A percentile compares a stretch with the other conserved stretches of the same genome.
Conservation (phyloP, 768 basidiomycete genomes). For the Russula olivacea region DNA sequence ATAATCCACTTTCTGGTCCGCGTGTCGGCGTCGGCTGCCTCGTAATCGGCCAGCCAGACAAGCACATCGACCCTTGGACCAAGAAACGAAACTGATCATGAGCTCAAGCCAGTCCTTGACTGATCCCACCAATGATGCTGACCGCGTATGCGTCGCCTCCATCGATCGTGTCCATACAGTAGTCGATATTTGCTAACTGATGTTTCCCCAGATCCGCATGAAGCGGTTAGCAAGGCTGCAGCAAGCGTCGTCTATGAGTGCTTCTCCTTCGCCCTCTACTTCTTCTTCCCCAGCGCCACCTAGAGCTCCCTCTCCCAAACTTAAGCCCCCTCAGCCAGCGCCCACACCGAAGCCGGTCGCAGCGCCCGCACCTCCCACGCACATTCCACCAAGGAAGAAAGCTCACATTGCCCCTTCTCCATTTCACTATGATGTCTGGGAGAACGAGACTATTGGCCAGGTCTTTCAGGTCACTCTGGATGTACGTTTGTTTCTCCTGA, state of each 20-base stretch:
- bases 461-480: conserved; percentile 77
- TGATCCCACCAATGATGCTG: conserved; percentile 69
- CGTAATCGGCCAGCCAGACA: background rate
- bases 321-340: conserved; percentile 26
- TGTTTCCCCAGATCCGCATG: conserved; percentile 65
- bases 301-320: conserved; percentile 33
- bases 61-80: background rate
- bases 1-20: background rate
- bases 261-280: conserved; percentile 34
- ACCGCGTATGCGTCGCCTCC: conserved; percentile 47
- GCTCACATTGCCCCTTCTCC: conserved; percentile 33
- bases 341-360: conserved; percentile 29
- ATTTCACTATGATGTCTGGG: conserved; percentile 62
- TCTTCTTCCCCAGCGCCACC: conserved; percentile 30
- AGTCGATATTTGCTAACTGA: background rate
- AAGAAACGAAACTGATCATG: conserved; percentile 21
- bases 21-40: background rate
- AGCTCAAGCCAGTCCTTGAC: conserved; percentile 24
- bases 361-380: conserved; percentile 29
- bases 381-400: conserved; percentile 47
- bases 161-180: background rate
- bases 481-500: conserved; percentile 40
- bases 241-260: conserved; percentile 31
- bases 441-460: conserved; percentile 57
- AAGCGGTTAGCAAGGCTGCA: conserved; percentile 88